These are phyloP conservation scores for Colletotrichum tanaceti DNA, from an alignment of 2,329 filamentous ascomycete species.

Conservation along the genomic window DNA sequence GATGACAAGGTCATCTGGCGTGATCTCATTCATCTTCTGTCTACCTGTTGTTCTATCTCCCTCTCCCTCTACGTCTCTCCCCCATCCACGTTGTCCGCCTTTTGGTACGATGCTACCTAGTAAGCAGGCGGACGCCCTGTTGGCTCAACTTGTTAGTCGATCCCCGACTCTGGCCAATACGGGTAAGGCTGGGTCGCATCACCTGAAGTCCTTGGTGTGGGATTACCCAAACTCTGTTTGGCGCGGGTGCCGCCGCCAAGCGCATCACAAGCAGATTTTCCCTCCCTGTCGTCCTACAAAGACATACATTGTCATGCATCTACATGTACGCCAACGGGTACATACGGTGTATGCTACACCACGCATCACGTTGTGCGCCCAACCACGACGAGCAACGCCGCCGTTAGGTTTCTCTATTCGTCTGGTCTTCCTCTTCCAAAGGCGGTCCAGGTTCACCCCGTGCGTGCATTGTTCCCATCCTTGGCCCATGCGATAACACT, in stretches of 20 bases:
- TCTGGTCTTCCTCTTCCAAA: too few relatives aligned
- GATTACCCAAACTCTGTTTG: conserved; percentile 37
- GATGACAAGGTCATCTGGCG: conserved; percentile 29
- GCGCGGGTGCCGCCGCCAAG: conserved; percentile 40
- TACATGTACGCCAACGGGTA: background rate
- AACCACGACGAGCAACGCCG: conserved; percentile 22
- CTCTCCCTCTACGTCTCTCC: background rate
- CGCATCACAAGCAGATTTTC: conserved; percentile 36
- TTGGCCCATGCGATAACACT: conserved; percentile 21
- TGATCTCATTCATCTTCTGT: background rate
- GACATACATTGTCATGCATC: conserved; percentile 22
- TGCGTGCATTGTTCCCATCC: background rate
- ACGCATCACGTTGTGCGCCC: conserved; percentile 3
- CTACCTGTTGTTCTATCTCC: background rate
- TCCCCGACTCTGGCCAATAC: conserved; percentile 25
- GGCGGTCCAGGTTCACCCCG: too few relatives aligned
- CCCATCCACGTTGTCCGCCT: background rate
- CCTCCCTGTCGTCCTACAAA: conserved; percentile 34
- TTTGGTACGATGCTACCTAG: conserved; percentile 17
- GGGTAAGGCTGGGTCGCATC: conserved; percentile 24
- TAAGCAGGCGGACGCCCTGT: conserved; percentile 24
- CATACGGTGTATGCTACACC: background rate
- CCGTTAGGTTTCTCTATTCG: conserved; percentile 18
- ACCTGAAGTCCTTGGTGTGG: conserved; percentile 31
- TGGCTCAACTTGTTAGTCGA: conserved; percentile 7